Evolutionary conservation across 768 basidiomycete species (phyloP).

Genomic region (Agaricus blazei): DNA sequence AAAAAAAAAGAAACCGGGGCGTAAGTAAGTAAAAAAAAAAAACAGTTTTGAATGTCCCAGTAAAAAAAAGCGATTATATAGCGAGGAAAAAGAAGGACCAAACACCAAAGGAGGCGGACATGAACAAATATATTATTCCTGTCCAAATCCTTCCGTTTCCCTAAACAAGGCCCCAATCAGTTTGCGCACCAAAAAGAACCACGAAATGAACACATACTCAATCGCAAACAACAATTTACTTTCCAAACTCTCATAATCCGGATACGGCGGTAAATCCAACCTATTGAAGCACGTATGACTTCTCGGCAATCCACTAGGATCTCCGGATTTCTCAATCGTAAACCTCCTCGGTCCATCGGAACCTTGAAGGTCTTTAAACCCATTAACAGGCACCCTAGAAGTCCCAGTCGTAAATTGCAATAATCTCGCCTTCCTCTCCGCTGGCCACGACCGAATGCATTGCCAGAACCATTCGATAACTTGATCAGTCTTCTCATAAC

Average conservation of each 20-base stretch:
- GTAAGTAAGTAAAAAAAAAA: too few relatives aligned
- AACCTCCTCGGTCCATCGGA: conserved; percentile 90
- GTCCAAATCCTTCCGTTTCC: conserved; percentile 75
- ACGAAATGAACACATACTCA: conserved; percentile 46
- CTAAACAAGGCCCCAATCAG: conserved; percentile 26
- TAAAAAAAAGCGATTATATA: too few relatives aligned
- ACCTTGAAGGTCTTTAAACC: conserved; percentile 92
- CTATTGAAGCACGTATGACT: conserved; percentile 95
- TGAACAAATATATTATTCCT: conserved; percentile 34
- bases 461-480: conserved; percentile 98
- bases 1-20: too few relatives aligned
- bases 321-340: conserved; percentile 93
- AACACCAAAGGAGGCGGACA: too few relatives aligned
- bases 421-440: conserved; percentile 81
- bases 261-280: conserved; percentile 84
- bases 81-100: too few relatives aligned
- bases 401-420: conserved; percentile 88
- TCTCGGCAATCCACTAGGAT: conserved; percentile 81
- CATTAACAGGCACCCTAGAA: conserved; percentile 84
- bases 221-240: conserved; percentile 81
- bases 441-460: conserved; percentile 84
- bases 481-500: conserved; percentile 80
- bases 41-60: too few relatives aligned
- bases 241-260: conserved; percentile 83
- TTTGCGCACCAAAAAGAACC: neutral